Evolutionary conservation across 306 rosid species (phyloP).

Genomic region (Dalbergia oliveri): DNA sequence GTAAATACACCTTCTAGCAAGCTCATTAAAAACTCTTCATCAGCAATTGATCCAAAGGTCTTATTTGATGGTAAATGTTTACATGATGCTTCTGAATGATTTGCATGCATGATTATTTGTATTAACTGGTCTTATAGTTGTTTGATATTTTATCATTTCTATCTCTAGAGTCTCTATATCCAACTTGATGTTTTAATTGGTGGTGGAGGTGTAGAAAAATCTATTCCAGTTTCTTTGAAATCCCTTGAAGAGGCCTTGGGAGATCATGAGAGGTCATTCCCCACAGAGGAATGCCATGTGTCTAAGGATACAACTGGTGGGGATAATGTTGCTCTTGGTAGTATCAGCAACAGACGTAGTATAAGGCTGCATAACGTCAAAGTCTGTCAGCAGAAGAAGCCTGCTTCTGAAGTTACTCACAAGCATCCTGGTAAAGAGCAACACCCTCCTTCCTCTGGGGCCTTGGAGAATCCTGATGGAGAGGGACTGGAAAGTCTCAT

Average conservation of each 20-base stretch:
- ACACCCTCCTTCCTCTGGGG: conserved; percentile 32
- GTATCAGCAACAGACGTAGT: conserved; percentile 13
- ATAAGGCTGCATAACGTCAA: conserved; percentile 38
- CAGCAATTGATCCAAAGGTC: conserved; percentile 22
- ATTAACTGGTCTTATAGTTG: no score
- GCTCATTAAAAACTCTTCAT: conserved; percentile 1
- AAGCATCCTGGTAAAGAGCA: conserved; percentile 33
- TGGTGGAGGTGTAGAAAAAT: no score
- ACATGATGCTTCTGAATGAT: no score
- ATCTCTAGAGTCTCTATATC: no score
- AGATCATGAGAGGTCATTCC: conserved; percentile 6
- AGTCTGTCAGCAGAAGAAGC: conserved; percentile 34
- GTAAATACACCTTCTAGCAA: conserved; percentile 3
- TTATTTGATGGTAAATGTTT: conserved; percentile 32
- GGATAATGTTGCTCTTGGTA: conserved; percentile 29
- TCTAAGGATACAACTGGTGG: not conserved
- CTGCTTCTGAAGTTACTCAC: conserved; percentile 30
- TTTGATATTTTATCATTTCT: no score
- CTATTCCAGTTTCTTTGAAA: no score
- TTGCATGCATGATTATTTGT: no score
- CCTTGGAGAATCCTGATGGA: conserved; percentile 27
- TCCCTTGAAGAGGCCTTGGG: not conserved
- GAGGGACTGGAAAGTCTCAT: conserved; percentile 31
- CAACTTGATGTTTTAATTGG: no score
- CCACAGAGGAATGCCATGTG: not conserved